Conservation (phyloP, 2,329 filamentous ascomycete genomes). For the Claviceps arundinis region DNA sequence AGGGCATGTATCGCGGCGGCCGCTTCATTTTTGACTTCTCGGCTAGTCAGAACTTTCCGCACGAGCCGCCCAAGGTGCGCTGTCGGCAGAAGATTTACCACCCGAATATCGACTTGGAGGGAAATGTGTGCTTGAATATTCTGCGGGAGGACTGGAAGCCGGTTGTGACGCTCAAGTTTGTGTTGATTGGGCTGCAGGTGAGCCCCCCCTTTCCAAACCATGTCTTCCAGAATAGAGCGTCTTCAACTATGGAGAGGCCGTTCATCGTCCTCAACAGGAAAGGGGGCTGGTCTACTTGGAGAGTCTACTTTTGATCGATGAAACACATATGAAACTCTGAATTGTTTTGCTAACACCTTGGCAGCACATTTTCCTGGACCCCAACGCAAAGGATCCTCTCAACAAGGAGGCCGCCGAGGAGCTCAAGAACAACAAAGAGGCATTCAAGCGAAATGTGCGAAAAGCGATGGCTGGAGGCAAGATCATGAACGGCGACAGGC, state of each 20-base stretch:
- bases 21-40: constrained; percentile 80
- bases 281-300: too few species aligned
- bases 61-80: constrained; percentile 94
- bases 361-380: constrained; percentile 93
- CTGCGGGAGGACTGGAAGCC: constrained; percentile 98
- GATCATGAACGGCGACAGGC: constrained; percentile 30
- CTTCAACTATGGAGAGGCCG: too few species aligned
- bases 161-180: constrained; percentile 88
- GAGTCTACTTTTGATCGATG: too few species aligned
- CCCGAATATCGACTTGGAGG: constrained; percentile 94
- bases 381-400: constrained; percentile 90
- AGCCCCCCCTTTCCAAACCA: not conserved
- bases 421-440: constrained; percentile 69
- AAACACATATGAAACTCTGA: too few species aligned
- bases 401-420: constrained; percentile 98
- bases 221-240: too few species aligned
- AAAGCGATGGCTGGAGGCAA: constrained; percentile 68
- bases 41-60: constrained; percentile 90
- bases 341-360: constrained; percentile 10
- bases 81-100: constrained; percentile 98
- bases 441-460: constrained; percentile 84
- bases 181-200: constrained; percentile 87
- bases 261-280: too few species aligned
- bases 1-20: constrained; percentile 78
- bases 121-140: constrained; percentile 97